Percentiles rank a stretch among this genome's conserved stretches.
phyloP scores from a whole-genome alignment of 805 yeast species.

The Ogataea allantospora region DNA sequence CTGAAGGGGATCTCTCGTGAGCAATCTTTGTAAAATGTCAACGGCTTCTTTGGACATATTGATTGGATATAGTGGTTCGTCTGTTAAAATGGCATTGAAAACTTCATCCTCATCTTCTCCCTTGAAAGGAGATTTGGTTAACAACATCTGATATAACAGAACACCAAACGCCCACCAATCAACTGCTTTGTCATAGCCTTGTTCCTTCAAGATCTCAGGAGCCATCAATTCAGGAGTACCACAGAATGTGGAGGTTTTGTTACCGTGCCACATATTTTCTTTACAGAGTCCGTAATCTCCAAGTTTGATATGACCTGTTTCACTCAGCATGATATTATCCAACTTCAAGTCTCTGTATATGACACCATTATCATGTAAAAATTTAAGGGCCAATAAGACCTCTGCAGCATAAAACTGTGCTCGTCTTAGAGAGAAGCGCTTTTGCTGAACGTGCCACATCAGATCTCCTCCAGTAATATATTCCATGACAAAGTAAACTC shows the following conservation, averaged over 20 bases:
- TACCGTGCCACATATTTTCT: slow-evolving; percentile 64
- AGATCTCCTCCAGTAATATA: slow-evolving; percentile 97
- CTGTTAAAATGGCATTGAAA: slow-evolving; percentile 92
- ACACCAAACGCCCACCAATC: slow-evolving; percentile 99
- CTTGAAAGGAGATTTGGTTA: slow-evolving; percentile 94
- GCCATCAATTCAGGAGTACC: slow-evolving; percentile 99
- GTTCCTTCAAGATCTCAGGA: slow-evolving; percentile 93
- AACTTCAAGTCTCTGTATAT: slow-evolving; percentile 94
- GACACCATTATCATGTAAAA: slow-evolving; percentile 93
- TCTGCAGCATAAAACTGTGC: slow-evolving; percentile 99
- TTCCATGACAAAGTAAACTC: slow-evolving; percentile 98
- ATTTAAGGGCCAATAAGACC: slow-evolving; percentile 84
- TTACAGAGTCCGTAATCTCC: slow-evolving; percentile 98
- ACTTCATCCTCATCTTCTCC: slow-evolving; percentile 90
- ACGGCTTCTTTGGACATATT: slow-evolving; percentile 98
- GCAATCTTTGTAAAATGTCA: slow-evolving; percentile 83
- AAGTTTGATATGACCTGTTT: slow-evolving; percentile 91
- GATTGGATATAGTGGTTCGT: slow-evolving; percentile 94
- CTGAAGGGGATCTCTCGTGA: slow-evolving; percentile 81
- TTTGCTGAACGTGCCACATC: slow-evolving; percentile 98
- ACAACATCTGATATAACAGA: slow-evolving; percentile 88
- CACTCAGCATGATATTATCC: slow-evolving; percentile 86
- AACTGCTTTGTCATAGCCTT: slow-evolving; percentile 88
- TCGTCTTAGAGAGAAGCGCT: slow-evolving; percentile 80
- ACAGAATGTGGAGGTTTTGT: slow-evolving; percentile 90